Evolutionary conservation across 192 early-diverging fungal species (phyloP).

Genomic region (Chytriomyces sp.): DNA sequence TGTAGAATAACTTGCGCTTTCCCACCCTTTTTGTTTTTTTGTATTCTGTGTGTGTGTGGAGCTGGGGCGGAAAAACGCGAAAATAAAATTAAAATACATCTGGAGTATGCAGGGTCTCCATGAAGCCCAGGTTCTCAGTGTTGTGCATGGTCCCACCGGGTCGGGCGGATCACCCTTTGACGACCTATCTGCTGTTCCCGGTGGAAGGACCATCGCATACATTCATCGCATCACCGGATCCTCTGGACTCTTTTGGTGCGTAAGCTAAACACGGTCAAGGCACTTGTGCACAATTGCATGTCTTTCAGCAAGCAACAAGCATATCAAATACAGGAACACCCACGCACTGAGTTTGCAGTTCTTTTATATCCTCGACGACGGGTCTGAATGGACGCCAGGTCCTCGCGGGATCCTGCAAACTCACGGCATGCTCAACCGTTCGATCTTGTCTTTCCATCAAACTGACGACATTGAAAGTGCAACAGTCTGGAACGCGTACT

Average conservation of each 20-base stretch:
- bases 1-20: neutral
- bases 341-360: slow-evolving; percentile 19
- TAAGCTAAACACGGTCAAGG: neutral
- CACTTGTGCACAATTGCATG: too few species aligned
- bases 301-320: too few species aligned
- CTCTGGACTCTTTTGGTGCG: slow-evolving; percentile 20
- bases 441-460: neutral
- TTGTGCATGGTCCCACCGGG: slow-evolving; percentile 9
- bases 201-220: slow-evolving; percentile 5
- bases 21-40: too few species aligned
- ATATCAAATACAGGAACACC: slow-evolving; percentile 8
- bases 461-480: neutral
- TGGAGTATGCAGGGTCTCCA: slow-evolving; percentile 16
- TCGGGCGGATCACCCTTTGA: slow-evolving; percentile 8
- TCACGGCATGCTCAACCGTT: too few species aligned
- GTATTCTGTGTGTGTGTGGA: too few species aligned
- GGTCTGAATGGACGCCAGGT: slow-evolving; percentile 12
- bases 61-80: too few species aligned
- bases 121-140: slow-evolving; percentile 2
- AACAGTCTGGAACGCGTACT: neutral
- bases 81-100: neutral
- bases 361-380: slow-evolving; percentile 16
- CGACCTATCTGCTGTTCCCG: slow-evolving; percentile 4
- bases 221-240: slow-evolving; percentile 6
- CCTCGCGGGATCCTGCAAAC: neutral